Evolutionary conservation across 2,329 filamentous ascomycete genomes (phyloP).

Genomic region (Paraphaeosphaeria sporulosa): DNA sequence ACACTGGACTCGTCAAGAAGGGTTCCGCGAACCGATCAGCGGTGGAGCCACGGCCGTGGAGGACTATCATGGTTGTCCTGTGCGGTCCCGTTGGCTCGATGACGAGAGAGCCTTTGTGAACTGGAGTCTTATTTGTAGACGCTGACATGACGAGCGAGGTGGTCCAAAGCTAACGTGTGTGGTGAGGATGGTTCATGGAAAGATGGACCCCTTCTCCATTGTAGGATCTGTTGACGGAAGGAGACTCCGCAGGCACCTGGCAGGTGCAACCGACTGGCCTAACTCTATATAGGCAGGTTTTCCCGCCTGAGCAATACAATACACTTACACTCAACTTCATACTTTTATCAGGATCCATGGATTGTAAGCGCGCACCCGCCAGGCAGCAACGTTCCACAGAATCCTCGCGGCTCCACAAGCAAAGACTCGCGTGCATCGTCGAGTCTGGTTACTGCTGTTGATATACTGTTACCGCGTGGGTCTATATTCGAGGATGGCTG

Average conservation of each 20-base stretch:
- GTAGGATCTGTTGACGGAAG: too few species aligned
- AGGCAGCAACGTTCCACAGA: neutral
- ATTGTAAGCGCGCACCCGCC: neutral
- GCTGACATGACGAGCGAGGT: neutral
- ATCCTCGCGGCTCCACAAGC: neutral
- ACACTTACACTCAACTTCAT: too few species aligned
- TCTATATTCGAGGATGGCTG: too few species aligned
- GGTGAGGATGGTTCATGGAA: neutral
- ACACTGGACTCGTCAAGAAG: constrained; percentile 20
- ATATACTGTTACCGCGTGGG: too few species aligned
- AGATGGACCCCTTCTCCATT: neutral
- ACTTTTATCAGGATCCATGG: too few species aligned
- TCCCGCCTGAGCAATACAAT: too few species aligned
- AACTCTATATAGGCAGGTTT: too few species aligned
- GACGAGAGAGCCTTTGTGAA: constrained; percentile 13
- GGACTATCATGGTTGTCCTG: constrained; percentile 28
- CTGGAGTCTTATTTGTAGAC: neutral
- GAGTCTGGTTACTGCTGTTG: too few species aligned
- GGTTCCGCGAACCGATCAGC: constrained; percentile 27
- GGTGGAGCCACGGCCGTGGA: constrained; percentile 29
- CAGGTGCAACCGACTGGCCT: too few species aligned
- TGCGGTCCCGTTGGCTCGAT: constrained; percentile 16
- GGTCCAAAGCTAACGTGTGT: neutral
- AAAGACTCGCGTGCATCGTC: too few species aligned
- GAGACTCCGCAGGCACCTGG: too few species aligned